phyloP scores from a whole-genome alignment of 768 basidiomycete genomes.

The Mycena venus region DNA sequence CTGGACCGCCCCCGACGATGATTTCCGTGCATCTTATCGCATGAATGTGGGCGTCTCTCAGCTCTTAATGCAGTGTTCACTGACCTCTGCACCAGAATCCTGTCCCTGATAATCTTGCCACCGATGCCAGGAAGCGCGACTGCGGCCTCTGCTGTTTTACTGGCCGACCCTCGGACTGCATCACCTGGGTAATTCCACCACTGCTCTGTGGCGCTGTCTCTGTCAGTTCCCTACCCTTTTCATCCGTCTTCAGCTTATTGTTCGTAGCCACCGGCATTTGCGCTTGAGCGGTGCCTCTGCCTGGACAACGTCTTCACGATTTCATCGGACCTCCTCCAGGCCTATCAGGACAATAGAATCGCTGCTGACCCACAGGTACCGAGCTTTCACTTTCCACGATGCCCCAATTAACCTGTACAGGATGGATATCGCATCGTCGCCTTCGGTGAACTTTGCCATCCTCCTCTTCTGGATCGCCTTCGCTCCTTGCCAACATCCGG shows the following conservation, averaged over 20 bases:
- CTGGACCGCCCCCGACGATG: slow-evolving; percentile 18
- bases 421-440: slow-evolving; percentile 16
- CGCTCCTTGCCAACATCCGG: slow-evolving; percentile 1
- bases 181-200: slow-evolving; percentile 22
- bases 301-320: slow-evolving; percentile 21
- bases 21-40: slow-evolving; percentile 1
- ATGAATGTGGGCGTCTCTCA: not conserved
- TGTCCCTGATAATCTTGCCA: slow-evolving; percentile 9
- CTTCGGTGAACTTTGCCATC: not conserved
- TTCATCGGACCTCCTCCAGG: not conserved
- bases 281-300: slow-evolving; percentile 10
- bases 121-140: slow-evolving; percentile 5
- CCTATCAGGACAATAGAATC: slow-evolving; percentile 5
- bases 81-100: slow-evolving; percentile 17
- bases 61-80: not conserved
- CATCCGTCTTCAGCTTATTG: not conserved
- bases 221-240: not conserved
- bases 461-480: not conserved
- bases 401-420: not conserved
- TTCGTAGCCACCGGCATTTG: slow-evolving; percentile 6
- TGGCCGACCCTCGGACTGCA: slow-evolving; percentile 8
- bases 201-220: not conserved
- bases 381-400: not conserved
- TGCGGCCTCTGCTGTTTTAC: slow-evolving; percentile 18
- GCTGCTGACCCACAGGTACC: slow-evolving; percentile 16